phyloP scores from a whole-genome alignment of 129 eudicot species.

The Helianthus tuberosus region DNA sequence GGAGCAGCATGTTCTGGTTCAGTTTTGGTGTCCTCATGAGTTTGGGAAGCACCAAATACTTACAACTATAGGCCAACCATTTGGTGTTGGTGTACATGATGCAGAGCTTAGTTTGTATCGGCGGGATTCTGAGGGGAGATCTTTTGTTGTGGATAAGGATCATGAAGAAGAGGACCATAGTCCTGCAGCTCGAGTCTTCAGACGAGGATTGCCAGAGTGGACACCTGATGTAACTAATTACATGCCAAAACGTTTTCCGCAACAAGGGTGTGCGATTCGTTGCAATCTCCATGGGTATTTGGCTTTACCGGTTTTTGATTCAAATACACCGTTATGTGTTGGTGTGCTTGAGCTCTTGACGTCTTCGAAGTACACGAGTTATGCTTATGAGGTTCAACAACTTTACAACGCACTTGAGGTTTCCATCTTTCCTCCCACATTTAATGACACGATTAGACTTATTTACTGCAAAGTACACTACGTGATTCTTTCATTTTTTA shows the following conservation, averaged over 20 bases:
- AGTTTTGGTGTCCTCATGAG: not conserved
- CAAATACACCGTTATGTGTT: not conserved
- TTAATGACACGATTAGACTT: not conserved
- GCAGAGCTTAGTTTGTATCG: slow-evolving; percentile 4
- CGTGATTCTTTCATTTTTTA: too few relatives aligned
- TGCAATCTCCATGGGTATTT: slow-evolving; percentile 4
- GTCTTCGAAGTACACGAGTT: slow-evolving; percentile 3
- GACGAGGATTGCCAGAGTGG: slow-evolving; percentile 14
- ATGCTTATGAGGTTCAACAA: slow-evolving; percentile 11
- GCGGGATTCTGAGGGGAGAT: not conserved
- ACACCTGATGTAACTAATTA: slow-evolving; percentile 9
- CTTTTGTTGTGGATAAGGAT: not conserved
- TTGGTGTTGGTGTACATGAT: slow-evolving; percentile 3
- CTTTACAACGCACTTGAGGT: not conserved
- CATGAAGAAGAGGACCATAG: not conserved
- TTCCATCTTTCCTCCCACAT: slow-evolving; percentile 7
- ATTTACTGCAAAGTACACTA: too few relatives aligned
- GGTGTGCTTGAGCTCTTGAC: slow-evolving; percentile 20
- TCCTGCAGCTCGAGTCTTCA: slow-evolving; percentile 13
- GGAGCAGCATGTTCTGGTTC: not conserved
- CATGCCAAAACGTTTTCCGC: not conserved
- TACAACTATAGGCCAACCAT: slow-evolving; percentile 4
- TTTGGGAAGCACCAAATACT: not conserved
- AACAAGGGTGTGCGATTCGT: not conserved
- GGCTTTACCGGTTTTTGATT: slow-evolving; percentile 14